Evolutionary conservation across 1,284 basidiomycete genomes (phyloP), one percentile per base, ranked within the genome.

Genomic region (Heterobasidion annosum): DNA sequence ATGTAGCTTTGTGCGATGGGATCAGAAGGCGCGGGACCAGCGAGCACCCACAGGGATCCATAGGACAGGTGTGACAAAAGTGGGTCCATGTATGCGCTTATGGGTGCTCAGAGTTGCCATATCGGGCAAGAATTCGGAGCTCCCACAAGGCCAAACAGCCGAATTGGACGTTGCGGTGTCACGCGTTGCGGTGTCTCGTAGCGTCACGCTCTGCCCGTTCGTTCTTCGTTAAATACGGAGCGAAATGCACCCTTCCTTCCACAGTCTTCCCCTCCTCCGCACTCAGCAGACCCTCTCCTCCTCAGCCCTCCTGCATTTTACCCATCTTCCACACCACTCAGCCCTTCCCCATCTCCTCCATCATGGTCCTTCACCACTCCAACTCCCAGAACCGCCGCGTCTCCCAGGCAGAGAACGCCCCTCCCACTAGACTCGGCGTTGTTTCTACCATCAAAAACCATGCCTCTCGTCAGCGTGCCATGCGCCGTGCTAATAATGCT

Each of bases 391-490:
- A 19, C 13, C 43, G 44, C 32, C 53, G 49, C 9, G 18, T 40
- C 33, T 40, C 37, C n/a, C 40, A 54, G 35, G 12, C 19, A 9
- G 53, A 50, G 49, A 54, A 51, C 48, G 25, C 13, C 3, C 53
- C 48, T 46, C 53, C 48, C 10, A 18, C n/a, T 2, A 54, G 48
- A 25, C 32, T 19, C 54, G 44, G 15, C 16, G n/a, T 47, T 37
- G 46, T 43, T 18, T 32, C 40, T 19, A 50, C 52, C 46, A 32
- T 51, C 19, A 50, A 54, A 45, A 50, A 44, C 47, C 15, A 48
- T 32, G 19, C 52, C 51, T 56, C 55, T 15, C 56, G 59, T 32
- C 51, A 57, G 51, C 57, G 59, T 25, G 34, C 19, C 48, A 54
- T 56, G 51, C 57, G 56, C 25, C 61, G 61, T 42, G 56, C 34